Conservation (phyloP, 2,329 filamentous ascomycete genomes). For the Scedosporium apiospermum region DNA sequence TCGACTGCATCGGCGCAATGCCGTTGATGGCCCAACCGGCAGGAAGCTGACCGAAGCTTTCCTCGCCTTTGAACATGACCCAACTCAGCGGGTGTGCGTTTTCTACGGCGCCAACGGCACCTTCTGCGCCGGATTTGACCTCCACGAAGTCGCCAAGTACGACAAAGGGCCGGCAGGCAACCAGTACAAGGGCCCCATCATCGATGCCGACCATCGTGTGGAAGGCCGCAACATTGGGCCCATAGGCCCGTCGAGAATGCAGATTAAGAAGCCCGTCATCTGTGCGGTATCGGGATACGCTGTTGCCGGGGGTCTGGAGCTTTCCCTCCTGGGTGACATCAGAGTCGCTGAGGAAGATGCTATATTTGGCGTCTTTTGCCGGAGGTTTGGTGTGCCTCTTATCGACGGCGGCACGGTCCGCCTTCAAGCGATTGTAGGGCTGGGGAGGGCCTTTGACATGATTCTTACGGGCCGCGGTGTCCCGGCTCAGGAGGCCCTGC, state of each 20-base stretch:
- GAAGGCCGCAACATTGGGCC: too few species aligned
- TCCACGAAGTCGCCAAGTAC: constrained; percentile 33
- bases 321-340: constrained; percentile 42
- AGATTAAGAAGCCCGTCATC: too few species aligned
- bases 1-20: constrained; percentile 39
- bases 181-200: too few species aligned
- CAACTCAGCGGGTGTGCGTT: constrained; percentile 39
- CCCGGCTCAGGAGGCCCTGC: constrained; percentile 35
- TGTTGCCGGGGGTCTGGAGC: constrained; percentile 28
- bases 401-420: constrained; percentile 36
- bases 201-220: too few species aligned
- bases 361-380: constrained; percentile 45
- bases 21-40: constrained; percentile 38
- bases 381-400: constrained; percentile 25
- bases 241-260: too few species aligned
- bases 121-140: constrained; percentile 45
- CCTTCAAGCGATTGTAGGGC: constrained; percentile 38
- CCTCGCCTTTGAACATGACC: too few species aligned
- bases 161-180: too few species aligned
- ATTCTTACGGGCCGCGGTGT: constrained; percentile 44
- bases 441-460: constrained; percentile 45
- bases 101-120: constrained; percentile 33
- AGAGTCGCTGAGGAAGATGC: constrained; percentile 43
- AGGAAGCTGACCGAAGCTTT: constrained; percentile 24
- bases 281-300: too few species aligned